Evolutionary conservation across 208 protist genomes (phyloP).

Genomic region (Acanthamoeba sp.): DNA sequence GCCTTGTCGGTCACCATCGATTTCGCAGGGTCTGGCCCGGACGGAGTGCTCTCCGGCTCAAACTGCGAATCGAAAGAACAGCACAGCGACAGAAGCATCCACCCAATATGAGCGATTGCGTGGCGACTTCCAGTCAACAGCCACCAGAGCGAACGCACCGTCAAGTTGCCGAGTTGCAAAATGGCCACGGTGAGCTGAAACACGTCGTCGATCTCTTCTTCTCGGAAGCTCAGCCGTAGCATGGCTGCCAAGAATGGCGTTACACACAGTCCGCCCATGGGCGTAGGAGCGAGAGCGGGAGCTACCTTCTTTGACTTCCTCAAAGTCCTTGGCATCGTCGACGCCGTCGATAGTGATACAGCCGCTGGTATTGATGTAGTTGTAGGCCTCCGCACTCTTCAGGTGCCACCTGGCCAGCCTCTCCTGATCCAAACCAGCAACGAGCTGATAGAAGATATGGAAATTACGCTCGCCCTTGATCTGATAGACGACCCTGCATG

Average conservation of each 20-base stretch:
- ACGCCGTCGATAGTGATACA: conserved; percentile 88
- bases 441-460: conserved; percentile 3
- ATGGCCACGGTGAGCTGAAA: conserved; percentile 76
- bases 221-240: conserved; percentile 82
- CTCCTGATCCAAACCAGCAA: not conserved
- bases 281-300: no score
- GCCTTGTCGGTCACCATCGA: conserved; percentile 9
- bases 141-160: no score
- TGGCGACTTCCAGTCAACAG: no score
- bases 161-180: not conserved
- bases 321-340: conserved; percentile 93
- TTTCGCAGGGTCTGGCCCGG: not conserved
- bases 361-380: conserved; percentile 92
- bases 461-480: not conserved
- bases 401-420: conserved; percentile 75
- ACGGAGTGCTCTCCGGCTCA: not conserved
- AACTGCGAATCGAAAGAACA: no score
- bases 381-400: conserved; percentile 90
- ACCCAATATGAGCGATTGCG: no score
- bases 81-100: no score
- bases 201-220: conserved; percentile 81
- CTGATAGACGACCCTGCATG: conserved; percentile 75
- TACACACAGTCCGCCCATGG: no score
- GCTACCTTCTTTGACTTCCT: conserved; percentile 81
- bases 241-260: no score